phyloP scores from a whole-genome alignment of 2,329 filamentous ascomycete genomes.

The Diaporthe eres region DNA sequence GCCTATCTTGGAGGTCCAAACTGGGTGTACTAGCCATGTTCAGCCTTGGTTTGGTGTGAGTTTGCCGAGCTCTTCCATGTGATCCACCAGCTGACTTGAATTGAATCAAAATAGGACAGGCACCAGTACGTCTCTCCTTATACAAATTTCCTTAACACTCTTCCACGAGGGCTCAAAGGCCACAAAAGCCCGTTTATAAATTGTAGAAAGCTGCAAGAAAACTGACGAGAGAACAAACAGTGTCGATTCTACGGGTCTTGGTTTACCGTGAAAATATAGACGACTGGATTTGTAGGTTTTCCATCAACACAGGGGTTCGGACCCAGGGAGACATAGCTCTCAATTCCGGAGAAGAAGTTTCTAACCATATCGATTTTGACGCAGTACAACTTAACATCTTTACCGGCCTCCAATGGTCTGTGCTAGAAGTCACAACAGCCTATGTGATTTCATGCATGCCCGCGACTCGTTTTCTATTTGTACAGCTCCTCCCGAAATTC shows the following conservation, averaged over 20 bases:
- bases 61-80: background rate
- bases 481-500: background rate
- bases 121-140: background rate
- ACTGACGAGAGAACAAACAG: background rate
- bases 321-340: background rate
- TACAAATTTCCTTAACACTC: background rate
- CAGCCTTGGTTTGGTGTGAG: conserved; percentile 15
- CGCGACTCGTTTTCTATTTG: background rate
- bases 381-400: background rate
- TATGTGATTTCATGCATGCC: conserved; percentile 17
- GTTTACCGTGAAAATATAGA: conserved; percentile 14
- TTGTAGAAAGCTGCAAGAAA: no score
- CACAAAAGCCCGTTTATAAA: background rate
- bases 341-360: background rate
- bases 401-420: conserved; percentile 14
- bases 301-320: background rate
- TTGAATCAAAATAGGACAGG: background rate
- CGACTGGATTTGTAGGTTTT: conserved; percentile 1
- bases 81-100: background rate
- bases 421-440: conserved; percentile 17
- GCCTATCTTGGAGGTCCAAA: conserved; percentile 10
- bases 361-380: background rate
- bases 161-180: background rate
- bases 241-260: conserved; percentile 4
- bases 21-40: conserved; percentile 7